A percentile compares a stretch with the other conserved stretches of the same genome.
Conservation (phyloP, 164 flowering plant genomes). For the Nelumbo lutea region DNA sequence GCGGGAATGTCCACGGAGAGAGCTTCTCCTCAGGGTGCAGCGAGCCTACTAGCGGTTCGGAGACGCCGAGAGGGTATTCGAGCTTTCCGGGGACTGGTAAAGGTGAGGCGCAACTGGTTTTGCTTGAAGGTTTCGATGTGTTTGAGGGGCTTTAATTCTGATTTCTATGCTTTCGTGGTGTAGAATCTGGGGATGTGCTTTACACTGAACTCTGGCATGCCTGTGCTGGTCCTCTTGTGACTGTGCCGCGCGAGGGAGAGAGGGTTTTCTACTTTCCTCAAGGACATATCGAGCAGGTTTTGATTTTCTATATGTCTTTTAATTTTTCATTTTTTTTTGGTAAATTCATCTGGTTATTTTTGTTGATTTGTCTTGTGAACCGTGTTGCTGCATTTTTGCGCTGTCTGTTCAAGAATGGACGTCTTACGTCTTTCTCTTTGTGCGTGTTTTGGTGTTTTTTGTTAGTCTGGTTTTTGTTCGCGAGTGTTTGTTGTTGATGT, state of each 20-base stretch:
- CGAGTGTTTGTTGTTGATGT: background rate
- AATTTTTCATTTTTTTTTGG: background rate
- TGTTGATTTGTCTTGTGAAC: background rate
- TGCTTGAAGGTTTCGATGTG: background rate
- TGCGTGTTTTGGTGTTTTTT: background rate
- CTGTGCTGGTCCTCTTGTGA: conserved; percentile 19
- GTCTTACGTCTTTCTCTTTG: background rate
- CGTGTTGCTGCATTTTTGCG: background rate
- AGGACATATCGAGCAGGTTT: conserved; percentile 88
- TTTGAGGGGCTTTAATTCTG: conserved; percentile 1
- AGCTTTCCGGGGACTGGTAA: conserved; percentile 11
- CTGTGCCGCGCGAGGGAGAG: conserved; percentile 66
- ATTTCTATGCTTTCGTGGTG: background rate
- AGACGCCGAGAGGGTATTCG: conserved; percentile 19
- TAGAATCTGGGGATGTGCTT: conserved; percentile 15
- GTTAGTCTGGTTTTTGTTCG: background rate
- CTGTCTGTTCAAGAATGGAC: background rate
- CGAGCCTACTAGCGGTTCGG: conserved; percentile 21
- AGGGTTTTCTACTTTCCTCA: conserved; percentile 86
- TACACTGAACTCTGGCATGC: conserved; percentile 24
- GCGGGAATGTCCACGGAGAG: conserved; percentile 22
- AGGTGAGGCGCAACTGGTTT: conserved; percentile 18
- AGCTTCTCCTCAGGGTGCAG: conserved; percentile 26
- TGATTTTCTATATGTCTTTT: background rate
- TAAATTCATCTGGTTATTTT: background rate